Evolutionary conservation across 208 protist species (phyloP), one percentile per base, ranked within the genome.

Genomic region (Novymonas esmeraldas): DNA sequence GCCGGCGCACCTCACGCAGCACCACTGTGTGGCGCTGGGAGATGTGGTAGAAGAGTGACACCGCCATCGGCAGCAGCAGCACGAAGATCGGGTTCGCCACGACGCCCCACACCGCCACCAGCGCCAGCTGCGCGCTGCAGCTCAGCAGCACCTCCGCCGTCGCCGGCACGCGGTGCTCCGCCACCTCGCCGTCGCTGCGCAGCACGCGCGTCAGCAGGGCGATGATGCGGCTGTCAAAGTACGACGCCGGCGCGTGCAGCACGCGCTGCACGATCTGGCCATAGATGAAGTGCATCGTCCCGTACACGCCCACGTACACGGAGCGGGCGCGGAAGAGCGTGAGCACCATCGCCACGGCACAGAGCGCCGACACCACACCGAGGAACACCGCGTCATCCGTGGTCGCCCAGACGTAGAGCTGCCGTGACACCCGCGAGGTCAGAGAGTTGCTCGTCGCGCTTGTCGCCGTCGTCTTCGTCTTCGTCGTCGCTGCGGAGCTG

Each of bases 11-110:
- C 68, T 86, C 75, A 11, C 78, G 67, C 38, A 70, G 64, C 36
- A 85, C 80, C n/a, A 78, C 68, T 22, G 80, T 55, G 73, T 80
- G 82, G 22, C 74, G 76, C 55, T 84, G 63, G 24, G 73, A 59
- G 14, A 92, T 78, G 42, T 73, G 64, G 22, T 76, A 59, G 14
- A 84, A 82, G 13, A 92, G 60, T 0, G 77, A 72, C 20, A 85
- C 45, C 18, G 71, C 70, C 24, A 87, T 64, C 6, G 85, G 82
- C 36, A 92, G 58, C 5, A 91, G 46, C 31, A 86, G 64, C 29
- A 88, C 16, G 63, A 91, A 88, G 67, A 74, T 68, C 0, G 85
- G 82, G 57, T 85, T 88, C 52, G 85, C 68, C 1, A 83, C 38
- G 2, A 70, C 39, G 66, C 82, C 85, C 70, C 83, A 89, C 28